Evolutionary conservation across 305 asterid species (phyloP), one percentile per base, ranked within the genome.

Genomic region (Fraxinus greggii): DNA sequence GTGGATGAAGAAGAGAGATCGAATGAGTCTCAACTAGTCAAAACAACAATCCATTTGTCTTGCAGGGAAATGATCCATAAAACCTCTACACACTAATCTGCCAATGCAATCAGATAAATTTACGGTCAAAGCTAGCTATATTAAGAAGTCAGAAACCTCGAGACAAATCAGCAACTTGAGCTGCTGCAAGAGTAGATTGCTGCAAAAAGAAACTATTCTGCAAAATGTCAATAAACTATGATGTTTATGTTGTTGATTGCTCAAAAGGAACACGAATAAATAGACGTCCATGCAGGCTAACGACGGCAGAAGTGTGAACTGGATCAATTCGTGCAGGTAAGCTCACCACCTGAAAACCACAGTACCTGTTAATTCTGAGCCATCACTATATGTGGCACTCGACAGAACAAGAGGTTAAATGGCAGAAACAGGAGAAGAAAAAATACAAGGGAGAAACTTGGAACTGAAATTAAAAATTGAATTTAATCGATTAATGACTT

Each of bases 211-310:
- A 59, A 21, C 69, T 59, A 59, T 59, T 59, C 29, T 80, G 48
- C 78, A 56, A 73, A 31, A 45, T 59, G 29, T 21, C 2, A 45
- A 40, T 15, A 29, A 26, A 3, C 42, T 77, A 32, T 31, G 15
- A 48, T 7, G 29, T 75, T 85, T 81, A 86, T 54, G 78, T 78
- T 78, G 85, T 89, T 78, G 90, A 48, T 84, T 90, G 91, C 90
- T 94, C 98, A 78, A 94, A 90, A 12, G 99, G 99, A 72, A 94
- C 97, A 3, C 97, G 96, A 29, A 95, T 94, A 84, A 84, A 89
- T 82, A 95, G 97, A 31, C 98, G 96, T 33, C 99, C 98, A 17
- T 95, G 99, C 83, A 95, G 89, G 90, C 98, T 95, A 31, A 94
- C 99, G 76, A 94, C 94, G 6, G 99, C 99, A 56, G 99, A 93